A percentile compares a stretch with the other conserved stretches of the same genome.
Conservation (phyloP, 2,329 filamentous ascomycete genomes). For the Didymella segeticola region DNA sequence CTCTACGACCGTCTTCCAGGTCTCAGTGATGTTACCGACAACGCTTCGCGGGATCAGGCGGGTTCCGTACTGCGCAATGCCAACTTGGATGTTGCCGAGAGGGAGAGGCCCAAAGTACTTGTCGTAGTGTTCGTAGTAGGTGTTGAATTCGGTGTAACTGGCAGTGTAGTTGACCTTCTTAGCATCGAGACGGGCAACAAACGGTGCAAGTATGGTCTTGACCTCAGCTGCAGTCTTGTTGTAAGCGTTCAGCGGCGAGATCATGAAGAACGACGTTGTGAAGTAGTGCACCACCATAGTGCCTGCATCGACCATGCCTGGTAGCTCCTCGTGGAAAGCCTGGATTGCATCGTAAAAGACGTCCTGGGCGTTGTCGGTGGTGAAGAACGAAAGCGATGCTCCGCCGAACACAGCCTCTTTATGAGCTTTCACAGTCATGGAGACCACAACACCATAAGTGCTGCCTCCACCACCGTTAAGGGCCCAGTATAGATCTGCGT, state of each 20-base stretch:
- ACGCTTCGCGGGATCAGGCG: conserved; percentile 27
- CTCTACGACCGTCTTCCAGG: conserved; percentile 25
- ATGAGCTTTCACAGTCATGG: conserved; percentile 30
- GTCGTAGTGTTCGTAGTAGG: conserved; percentile 33
- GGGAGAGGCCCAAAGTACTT: conserved; percentile 33
- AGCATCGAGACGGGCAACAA: conserved; percentile 19
- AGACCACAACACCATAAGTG: conserved; percentile 35
- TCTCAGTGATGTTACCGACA: conserved; percentile 17
- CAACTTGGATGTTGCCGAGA: conserved; percentile 27
- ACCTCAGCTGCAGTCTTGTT: conserved; percentile 24
- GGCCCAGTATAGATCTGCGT: conserved; percentile 39
- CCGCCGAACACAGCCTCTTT: conserved; percentile 25
- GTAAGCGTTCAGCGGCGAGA: conserved; percentile 30
- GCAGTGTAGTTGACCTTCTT: conserved; percentile 22
- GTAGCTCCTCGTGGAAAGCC: conserved; percentile 26
- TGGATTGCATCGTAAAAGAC: conserved; percentile 28
- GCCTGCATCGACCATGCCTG: conserved; percentile 28
- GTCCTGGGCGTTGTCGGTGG: conserved; percentile 18
- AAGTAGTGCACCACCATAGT: conserved; percentile 27
- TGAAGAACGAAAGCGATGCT: conserved; percentile 21
- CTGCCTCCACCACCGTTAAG: conserved; percentile 37
- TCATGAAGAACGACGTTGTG: conserved; percentile 23
- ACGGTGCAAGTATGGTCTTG: conserved; percentile 26
- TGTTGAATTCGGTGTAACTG: conserved; percentile 19
- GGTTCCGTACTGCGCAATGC: conserved; percentile 27